Evolutionary conservation across 73 alveolate species (phyloP).

Genomic region (Symbiodinium natans): DNA sequence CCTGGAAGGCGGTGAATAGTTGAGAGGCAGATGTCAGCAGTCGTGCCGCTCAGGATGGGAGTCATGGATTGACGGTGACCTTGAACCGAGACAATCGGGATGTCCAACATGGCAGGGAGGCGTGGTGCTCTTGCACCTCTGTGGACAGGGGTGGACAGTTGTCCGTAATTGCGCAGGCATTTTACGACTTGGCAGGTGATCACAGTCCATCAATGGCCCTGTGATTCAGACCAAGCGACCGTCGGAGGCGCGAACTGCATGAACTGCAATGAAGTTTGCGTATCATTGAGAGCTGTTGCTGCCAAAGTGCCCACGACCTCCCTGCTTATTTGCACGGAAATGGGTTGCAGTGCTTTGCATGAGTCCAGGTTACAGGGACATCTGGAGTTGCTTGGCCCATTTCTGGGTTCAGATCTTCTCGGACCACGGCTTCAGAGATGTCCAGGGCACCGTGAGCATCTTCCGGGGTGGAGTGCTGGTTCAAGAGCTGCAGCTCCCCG

Average conservation of each 20-base stretch:
- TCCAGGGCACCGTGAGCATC: slow-evolving; percentile 71
- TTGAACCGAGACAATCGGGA: slow-evolving; percentile 68
- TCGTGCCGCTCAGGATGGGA: not conserved
- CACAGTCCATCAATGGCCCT: slow-evolving; percentile 88
- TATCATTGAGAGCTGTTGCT: not conserved
- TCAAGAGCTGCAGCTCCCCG: slow-evolving; percentile 43
- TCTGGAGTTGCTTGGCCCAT: slow-evolving; percentile 81
- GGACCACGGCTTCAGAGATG: slow-evolving; percentile 20
- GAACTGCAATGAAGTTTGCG: not conserved
- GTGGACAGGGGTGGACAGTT: too few species aligned
- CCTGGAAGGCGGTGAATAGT: too few species aligned
- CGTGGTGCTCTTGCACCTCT: not conserved
- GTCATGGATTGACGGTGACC: slow-evolving; percentile 79
- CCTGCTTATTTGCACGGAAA: not conserved
- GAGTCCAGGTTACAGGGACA: slow-evolving; percentile 38
- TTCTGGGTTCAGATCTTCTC: slow-evolving; percentile 86
- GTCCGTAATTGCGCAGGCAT: not conserved
- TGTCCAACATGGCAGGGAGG: slow-evolving; percentile 54
- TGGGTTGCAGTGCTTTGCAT: not conserved
- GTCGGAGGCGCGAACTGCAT: slow-evolving; percentile 40
- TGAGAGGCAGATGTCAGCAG: too few species aligned
- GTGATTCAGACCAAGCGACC: slow-evolving; percentile 47
- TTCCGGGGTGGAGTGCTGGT: slow-evolving; percentile 58
- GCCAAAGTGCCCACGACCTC: not conserved
- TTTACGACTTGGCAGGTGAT: not conserved